Base-by-base conservation (phyloP, 2,329 filamentous ascomycete genomes). In the Fusarium tupiense region DNA sequence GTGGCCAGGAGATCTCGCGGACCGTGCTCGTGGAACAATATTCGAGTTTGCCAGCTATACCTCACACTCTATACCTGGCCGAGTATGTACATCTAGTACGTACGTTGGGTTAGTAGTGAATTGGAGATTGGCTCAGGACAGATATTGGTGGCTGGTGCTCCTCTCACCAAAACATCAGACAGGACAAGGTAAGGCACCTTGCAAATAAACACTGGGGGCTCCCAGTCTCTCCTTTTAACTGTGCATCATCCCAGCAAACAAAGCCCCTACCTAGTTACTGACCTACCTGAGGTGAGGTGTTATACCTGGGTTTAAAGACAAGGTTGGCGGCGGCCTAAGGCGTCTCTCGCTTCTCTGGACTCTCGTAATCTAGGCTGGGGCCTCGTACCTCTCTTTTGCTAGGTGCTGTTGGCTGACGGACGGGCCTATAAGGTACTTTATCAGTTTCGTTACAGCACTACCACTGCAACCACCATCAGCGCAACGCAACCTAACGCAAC, bases 321-420 rank as follows among this genome's bases (percentile, higher is more conserved):
- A 74, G 71, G 69, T 75, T 64, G 72, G 60, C 66, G 64, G 67
- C 57, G 53, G 72, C 72, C 72, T 68, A 73, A 75, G 69, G 60
- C 40, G 62, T 65, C 68, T 68, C 62, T 72, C 61, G 65, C 50
- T 74, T 59, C 47, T 65, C 61, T 70, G 57, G 56, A 65, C 50
- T 62, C 71, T 74, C 67, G 67, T 74, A 74, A 74, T 74, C 63
- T 67, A 54, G 52, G 58, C 65, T 54, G 54, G 65, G 64, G 72
- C 68, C 54, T 73, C 67, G 69, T 73, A 73, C 65, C 49, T 62
- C 35, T 33, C 22, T 33, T 37, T 60, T 61, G 56, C 61, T 62
- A 37, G 41, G 20, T 64, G 40, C 40, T 62, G 38, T 58, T 62
- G 60, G 60, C 54, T 63, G 54, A 53, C 60, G 31, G 59, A 37